A percentile compares a stretch with the other conserved stretches of the same genome.
These are phyloP conservation scores for Colletotrichum salicis DNA, from an alignment of 2,329 filamentous ascomycete species.

Conservation along the genomic window DNA sequence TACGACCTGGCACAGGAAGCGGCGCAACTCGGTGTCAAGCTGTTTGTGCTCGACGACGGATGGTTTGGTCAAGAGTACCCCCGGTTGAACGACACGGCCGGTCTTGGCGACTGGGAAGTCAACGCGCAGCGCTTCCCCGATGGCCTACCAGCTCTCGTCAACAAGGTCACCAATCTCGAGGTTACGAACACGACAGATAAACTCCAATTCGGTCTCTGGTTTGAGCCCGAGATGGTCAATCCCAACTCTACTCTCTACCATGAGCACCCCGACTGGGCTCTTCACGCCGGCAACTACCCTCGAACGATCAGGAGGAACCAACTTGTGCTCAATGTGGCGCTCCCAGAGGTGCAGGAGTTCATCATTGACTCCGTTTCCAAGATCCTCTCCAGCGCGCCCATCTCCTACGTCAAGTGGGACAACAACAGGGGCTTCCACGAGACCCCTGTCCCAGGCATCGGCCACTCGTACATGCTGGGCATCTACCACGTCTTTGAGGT, in stretches of 20 bases:
- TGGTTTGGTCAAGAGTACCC: slow-evolving; percentile 75
- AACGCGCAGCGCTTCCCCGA: slow-evolving; percentile 69
- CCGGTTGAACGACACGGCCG: slow-evolving; percentile 65
- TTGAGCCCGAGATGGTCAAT: slow-evolving; percentile 76
- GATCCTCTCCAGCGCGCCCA: slow-evolving; percentile 63
- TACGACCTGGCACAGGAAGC: slow-evolving; percentile 65
- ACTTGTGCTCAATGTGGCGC: slow-evolving; percentile 69
- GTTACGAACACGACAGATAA: slow-evolving; percentile 57
- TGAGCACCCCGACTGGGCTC: slow-evolving; percentile 71
- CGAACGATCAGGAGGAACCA: slow-evolving; percentile 67
- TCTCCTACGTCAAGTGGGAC: slow-evolving; percentile 75
- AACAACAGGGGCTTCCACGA: slow-evolving; percentile 75
- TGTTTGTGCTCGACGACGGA: slow-evolving; percentile 74
- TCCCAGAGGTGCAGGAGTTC: slow-evolving; percentile 71
- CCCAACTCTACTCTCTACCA: slow-evolving; percentile 69
- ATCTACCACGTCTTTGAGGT: slow-evolving; percentile 71
- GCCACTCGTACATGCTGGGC: slow-evolving; percentile 71
- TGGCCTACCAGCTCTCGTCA: slow-evolving; percentile 63
- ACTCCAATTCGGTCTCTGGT: slow-evolving; percentile 72
- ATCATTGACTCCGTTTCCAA: slow-evolving; percentile 66
- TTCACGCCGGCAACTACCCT: slow-evolving; percentile 66
- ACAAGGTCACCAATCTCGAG: slow-evolving; percentile 60
- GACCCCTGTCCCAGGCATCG: slow-evolving; percentile 60
- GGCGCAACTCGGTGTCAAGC: slow-evolving; percentile 67
- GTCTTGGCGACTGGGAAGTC: slow-evolving; percentile 71